These are phyloP conservation scores for Rhizoclosmatium sp. DNA, from an alignment of 192 early-diverging fungal genomes.

Conservation along the genomic window DNA sequence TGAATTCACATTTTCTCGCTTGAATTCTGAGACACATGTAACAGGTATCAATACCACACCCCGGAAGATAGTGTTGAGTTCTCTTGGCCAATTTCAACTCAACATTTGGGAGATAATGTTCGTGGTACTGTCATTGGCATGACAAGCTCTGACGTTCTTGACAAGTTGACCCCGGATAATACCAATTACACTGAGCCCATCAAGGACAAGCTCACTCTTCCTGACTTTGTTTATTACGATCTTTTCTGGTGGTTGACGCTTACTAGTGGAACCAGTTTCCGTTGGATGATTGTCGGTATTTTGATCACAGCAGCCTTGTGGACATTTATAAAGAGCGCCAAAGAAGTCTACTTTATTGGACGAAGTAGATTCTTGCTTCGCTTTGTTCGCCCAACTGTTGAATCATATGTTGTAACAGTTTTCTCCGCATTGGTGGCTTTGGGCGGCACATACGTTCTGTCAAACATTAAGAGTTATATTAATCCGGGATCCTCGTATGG, in stretches of 20 bases:
- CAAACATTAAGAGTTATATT: conserved; percentile 31
- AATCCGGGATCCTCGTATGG: conserved; percentile 56
- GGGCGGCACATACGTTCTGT: conserved; percentile 17
- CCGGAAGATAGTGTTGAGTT: conserved; percentile 48
- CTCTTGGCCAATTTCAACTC: conserved; percentile 39
- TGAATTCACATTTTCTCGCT: neutral
- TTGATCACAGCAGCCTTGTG: conserved; percentile 24
- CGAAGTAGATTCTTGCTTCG: conserved; percentile 25
- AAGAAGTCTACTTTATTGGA: conserved; percentile 26
- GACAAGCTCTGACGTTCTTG: conserved; percentile 22
- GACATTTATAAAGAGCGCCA: conserved; percentile 22
- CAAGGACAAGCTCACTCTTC: conserved; percentile 5
- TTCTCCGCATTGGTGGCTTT: conserved; percentile 9
- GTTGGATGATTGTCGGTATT: conserved; percentile 28
- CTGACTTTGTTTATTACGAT: conserved; percentile 54
- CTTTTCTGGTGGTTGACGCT: conserved; percentile 30
- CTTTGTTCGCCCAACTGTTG: conserved; percentile 40
- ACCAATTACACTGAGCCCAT: neutral
- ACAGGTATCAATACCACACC: conserved; percentile 57
- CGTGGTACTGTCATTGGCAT: conserved; percentile 34
- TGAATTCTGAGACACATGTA: conserved; percentile 15
- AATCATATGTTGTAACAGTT: conserved; percentile 36
- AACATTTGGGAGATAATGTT: conserved; percentile 59
- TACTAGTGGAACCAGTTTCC: conserved; percentile 21
- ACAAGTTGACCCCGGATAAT: neutral